Evolutionary conservation across 208 protist species (phyloP).

Genomic region (Acanthamoeba culbertsoni): DNA sequence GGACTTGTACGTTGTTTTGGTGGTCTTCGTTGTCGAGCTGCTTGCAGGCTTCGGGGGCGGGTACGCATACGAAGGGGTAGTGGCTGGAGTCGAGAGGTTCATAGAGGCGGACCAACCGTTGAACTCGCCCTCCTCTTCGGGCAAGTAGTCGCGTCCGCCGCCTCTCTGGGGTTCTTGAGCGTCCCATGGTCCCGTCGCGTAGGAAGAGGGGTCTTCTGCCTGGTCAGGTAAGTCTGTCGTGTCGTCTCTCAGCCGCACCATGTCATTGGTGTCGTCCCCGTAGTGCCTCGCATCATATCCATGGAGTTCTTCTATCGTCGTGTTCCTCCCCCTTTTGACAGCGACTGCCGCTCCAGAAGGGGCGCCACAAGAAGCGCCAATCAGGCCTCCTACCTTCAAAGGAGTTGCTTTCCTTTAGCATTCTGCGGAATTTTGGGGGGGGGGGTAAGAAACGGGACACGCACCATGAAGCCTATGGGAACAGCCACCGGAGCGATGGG

Average conservation of each 20-base stretch:
- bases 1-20: background rate
- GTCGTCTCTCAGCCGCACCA: background rate
- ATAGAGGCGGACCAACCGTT: background rate
- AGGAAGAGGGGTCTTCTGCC: background rate
- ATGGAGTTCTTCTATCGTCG: background rate
- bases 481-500: background rate
- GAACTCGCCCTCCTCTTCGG: background rate
- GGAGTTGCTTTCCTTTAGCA: no score
- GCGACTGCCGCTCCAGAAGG: background rate
- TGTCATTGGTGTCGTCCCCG: background rate
- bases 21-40: background rate
- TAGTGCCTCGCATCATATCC: background rate
- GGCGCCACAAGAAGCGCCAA: background rate
- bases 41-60: background rate
- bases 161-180: background rate
- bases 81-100: background rate
- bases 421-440: no score
- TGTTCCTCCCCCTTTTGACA: background rate
- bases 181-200: background rate
- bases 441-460: background rate
- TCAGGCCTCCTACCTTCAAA: background rate
- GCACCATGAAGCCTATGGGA: constrained; percentile 3
- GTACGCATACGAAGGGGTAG: background rate
- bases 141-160: background rate
- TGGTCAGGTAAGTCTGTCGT: background rate